These are phyloP conservation scores for Gossypium turneri DNA, from an alignment of 345 rosid genomes.

Conservation along the genomic window DNA sequence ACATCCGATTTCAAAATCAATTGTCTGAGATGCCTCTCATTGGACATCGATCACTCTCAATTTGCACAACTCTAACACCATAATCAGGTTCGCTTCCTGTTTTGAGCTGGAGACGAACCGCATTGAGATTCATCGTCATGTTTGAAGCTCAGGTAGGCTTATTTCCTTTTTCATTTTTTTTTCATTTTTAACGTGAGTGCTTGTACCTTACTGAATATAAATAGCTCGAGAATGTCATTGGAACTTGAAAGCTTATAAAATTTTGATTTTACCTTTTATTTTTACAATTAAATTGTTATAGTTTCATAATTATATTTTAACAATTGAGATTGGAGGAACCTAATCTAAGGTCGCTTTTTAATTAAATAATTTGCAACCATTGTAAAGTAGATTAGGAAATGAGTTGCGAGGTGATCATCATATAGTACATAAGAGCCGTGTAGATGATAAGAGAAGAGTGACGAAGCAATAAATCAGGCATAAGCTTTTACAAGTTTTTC, in stretches of 20 bases:
- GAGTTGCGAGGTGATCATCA: constrained; percentile 5
- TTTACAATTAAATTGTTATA: neutral
- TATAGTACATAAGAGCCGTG: neutral
- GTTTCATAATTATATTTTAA: no score
- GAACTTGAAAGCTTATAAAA: neutral
- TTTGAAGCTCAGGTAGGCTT: constrained; percentile 85
- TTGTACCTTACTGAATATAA: neutral
- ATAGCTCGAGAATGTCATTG: neutral
- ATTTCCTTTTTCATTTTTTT: neutral
- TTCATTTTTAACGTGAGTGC: neutral
- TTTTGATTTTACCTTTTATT: neutral
- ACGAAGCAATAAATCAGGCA: neutral
- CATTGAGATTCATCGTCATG: constrained; percentile 45
- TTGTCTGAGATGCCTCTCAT: constrained; percentile 15
- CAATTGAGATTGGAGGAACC: neutral
- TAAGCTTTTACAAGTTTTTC: neutral
- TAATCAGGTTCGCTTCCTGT: neutral
- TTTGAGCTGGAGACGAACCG: neutral
- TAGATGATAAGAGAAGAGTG: neutral
- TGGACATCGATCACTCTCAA: constrained; percentile 22
- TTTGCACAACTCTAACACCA: neutral
- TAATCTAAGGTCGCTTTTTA: neutral
- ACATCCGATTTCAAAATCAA: neutral
- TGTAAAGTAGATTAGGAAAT: neutral
- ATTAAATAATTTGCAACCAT: neutral